These are phyloP conservation scores for Cercospora sojina DNA, from an alignment of 2,329 filamentous ascomycete genomes.

Conservation along the genomic window DNA sequence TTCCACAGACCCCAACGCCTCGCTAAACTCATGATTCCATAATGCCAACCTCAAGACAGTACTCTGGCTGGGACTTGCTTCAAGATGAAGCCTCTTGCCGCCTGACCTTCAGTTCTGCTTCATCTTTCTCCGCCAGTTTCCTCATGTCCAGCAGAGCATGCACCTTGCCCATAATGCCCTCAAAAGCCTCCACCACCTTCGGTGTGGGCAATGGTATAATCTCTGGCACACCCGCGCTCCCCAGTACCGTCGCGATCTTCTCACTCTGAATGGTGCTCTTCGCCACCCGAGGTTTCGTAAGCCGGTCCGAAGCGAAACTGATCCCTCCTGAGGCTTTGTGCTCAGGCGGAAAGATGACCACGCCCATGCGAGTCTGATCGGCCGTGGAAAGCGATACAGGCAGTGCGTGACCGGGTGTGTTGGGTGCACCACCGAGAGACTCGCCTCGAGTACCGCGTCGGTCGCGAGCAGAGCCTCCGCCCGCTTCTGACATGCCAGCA, in stretches of 20 bases:
- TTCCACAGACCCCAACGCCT: background rate
- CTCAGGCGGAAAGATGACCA: slow-evolving; percentile 59
- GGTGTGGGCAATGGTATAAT: slow-evolving; percentile 72
- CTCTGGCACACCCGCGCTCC: slow-evolving; percentile 68
- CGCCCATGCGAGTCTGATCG: slow-evolving; percentile 80
- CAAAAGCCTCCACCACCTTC: slow-evolving; percentile 69
- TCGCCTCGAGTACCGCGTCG: slow-evolving; percentile 38
- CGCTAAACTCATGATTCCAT: background rate
- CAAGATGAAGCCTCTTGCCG: slow-evolving; percentile 36
- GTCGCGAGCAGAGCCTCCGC: slow-evolving; percentile 18
- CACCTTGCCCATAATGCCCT: slow-evolving; percentile 67
- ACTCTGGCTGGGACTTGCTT: background rate
- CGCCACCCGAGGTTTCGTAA: slow-evolving; percentile 73
- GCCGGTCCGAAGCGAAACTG: slow-evolving; percentile 81
- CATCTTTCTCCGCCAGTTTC: slow-evolving; percentile 73
- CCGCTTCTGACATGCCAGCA: slow-evolving; percentile 32
- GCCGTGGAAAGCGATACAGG: slow-evolving; percentile 62
- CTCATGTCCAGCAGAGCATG: slow-evolving; percentile 64
- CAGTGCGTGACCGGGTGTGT: slow-evolving; percentile 42
- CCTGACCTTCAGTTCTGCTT: slow-evolving; percentile 64
- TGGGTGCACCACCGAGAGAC: slow-evolving; percentile 40
- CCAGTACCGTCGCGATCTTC: slow-evolving; percentile 70
- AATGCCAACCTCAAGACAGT: background rate
- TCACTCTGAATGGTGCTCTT: slow-evolving; percentile 74
- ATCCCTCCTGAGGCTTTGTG: slow-evolving; percentile 84